Conservation (phyloP, 1,284 basidiomycete genomes). For the Ceratobasidium theobromae region DNA sequence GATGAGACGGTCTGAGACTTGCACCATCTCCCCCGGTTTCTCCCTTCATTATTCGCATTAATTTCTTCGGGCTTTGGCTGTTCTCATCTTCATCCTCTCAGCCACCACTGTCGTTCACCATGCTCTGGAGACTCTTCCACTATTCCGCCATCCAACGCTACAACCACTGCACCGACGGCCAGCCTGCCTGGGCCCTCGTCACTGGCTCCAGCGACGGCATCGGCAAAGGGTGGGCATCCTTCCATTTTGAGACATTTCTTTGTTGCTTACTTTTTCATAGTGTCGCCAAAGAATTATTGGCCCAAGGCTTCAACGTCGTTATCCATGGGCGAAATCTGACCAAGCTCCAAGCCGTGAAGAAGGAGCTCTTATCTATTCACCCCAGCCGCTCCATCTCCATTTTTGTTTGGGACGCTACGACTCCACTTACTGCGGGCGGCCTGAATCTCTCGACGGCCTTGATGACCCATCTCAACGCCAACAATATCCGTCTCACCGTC, state of each 20-base stretch:
- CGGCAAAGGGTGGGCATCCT: conserved; percentile 3
- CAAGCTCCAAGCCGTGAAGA: conserved; percentile 20
- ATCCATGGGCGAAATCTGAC: conserved; percentile 26
- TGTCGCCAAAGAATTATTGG: conserved; percentile 1
- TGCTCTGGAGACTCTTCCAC: conserved; percentile 12
- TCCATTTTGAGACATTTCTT: neutral
- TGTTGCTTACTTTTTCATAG: neutral
- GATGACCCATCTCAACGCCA: neutral
- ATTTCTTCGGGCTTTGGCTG: neutral
- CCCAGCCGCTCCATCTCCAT: neutral
- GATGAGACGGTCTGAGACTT: too few species aligned
- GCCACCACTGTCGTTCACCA: neutral
- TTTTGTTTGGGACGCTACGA: conserved; percentile 17
- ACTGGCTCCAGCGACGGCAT: conserved; percentile 29
- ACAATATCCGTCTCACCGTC: neutral
- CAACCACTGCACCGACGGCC: neutral
- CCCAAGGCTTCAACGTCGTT: conserved; percentile 32
- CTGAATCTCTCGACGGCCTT: neutral
- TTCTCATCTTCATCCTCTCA: neutral
- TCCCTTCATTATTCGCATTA: neutral
- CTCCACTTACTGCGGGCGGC: neutral
- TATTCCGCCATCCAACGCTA: conserved; percentile 2
- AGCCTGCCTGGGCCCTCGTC: conserved; percentile 11
- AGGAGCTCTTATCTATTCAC: neutral
- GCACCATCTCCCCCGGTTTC: too few species aligned